These are phyloP conservation scores for Pouteria glomerata DNA, from an alignment of 148 eudicot genomes.

Conservation along the genomic window DNA sequence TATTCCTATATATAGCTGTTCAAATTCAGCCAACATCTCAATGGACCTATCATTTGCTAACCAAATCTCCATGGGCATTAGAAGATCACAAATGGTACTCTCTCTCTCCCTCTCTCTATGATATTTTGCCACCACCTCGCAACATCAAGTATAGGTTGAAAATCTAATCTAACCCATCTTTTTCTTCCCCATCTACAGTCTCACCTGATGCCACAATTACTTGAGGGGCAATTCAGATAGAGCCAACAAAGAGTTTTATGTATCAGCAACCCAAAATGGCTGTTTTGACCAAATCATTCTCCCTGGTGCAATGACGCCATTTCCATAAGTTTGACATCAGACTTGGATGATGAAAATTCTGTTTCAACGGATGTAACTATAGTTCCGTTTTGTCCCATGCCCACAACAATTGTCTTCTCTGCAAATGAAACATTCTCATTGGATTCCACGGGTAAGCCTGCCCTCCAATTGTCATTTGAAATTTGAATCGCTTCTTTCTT, in stretches of 20 bases:
- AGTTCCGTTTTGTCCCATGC: neutral
- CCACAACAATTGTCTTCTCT: neutral
- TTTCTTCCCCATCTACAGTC: constrained; percentile 5
- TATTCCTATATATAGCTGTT: neutral
- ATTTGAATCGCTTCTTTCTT: constrained; percentile 6
- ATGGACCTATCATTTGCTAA: constrained; percentile 15
- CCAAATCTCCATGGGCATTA: constrained; percentile 9
- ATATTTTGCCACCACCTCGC: constrained; percentile 5
- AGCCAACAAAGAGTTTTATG: constrained; percentile 1
- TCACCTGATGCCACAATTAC: constrained; percentile 7
- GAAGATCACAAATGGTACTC: constrained; percentile 8
- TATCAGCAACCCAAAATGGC: neutral
- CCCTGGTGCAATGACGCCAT: neutral
- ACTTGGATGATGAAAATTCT: neutral
- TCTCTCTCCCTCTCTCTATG: constrained; percentile 1
- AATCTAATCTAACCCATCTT: constrained; percentile 9
- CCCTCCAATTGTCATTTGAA: neutral
- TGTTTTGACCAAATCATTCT: constrained; percentile 8
- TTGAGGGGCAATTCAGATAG: constrained; percentile 14
- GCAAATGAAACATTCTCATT: constrained; percentile 2
- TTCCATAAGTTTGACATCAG: constrained; percentile 7
- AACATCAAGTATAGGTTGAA: constrained; percentile 12
- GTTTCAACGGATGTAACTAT: neutral
- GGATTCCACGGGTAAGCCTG: neutral
- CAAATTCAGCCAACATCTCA: constrained; percentile 15